phyloP scores from a whole-genome alignment of 371 early-diverging fungal genomes.

The Mucor racemosus region DNA sequence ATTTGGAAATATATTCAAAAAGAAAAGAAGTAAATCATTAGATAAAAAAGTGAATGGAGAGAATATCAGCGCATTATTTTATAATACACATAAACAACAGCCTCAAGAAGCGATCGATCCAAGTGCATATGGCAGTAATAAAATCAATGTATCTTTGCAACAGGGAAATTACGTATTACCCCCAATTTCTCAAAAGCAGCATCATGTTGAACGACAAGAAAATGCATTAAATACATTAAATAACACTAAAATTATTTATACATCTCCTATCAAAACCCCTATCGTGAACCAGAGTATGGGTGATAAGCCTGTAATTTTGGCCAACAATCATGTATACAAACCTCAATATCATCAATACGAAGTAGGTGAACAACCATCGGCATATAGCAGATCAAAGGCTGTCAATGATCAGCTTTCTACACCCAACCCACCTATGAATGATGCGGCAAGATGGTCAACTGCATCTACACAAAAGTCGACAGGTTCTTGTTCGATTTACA shows the following conservation, averaged over 20 bases:
- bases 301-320: neutral
- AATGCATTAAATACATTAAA: neutral
- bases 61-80: neutral
- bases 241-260: neutral
- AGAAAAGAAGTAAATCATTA: constrained; percentile 16
- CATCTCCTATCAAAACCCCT: neutral
- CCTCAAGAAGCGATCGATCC: no score
- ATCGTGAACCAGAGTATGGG: neutral
- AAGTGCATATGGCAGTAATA: neutral
- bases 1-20: constrained; percentile 24
- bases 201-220: neutral
- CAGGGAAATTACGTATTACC: neutral
- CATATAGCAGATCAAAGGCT: neutral
- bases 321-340: constrained; percentile 7
- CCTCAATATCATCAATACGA: constrained; percentile 9
- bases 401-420: neutral
- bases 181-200: neutral
- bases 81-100: neutral
- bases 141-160: neutral
- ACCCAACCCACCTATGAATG: neutral
- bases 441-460: constrained; percentile 31
- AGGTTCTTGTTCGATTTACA: constrained; percentile 45
- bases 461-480: constrained; percentile 42
- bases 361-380: constrained; percentile 4
- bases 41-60: constrained; percentile 13